Evolutionary conservation across 441 rosid species (phyloP), one percentile per base, ranked within the genome.

Genomic region (Populus hybrid): DNA sequence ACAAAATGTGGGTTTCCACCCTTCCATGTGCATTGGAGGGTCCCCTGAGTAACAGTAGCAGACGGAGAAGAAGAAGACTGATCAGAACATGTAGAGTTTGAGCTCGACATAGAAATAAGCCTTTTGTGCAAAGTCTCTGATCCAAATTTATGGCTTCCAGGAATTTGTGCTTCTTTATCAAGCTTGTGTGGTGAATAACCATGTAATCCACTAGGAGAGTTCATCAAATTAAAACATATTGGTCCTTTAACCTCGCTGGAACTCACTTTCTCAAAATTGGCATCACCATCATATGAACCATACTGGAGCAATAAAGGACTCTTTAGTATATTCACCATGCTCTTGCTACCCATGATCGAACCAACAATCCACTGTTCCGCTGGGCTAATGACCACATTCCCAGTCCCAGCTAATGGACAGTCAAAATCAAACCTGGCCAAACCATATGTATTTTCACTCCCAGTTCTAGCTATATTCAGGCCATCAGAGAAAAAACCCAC

Each of bases 1-100:
- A 88, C 92, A 84, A 91, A 94, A 81, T 85, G 87, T 1, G 94
- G 98, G 59, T 70, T 83, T 76, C 87, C 89, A 79, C 82, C 82
- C 69, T 87, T 88, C 97, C 92, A 90, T 5, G 87, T 81, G 84
- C 87, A 87, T 38, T 88, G 94, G 54, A 94, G 95, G 84, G 87
- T 87, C 77, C 97, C 98, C 73, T 84, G 90, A 82, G 87, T 86
- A 73, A 83, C 79, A 26, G 83, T 24, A 28, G 83, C 73, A 50
- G 88, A 82, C 11, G 85, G 77, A 74, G 93, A 84, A 71, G 89
- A 86, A 72, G 85, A 86, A 50, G 95, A 83, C 10, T 81, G 88
- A 78, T 91, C 90, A 8, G 92, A 88, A 81, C 88, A 75, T 38
- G 85, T 54, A 34, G 95, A 89, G 84, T 80, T 86, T 26, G 87